Percentiles rank a stretch among this genome's conserved stretches.
phyloP scores from a whole-genome alignment of 768 basidiomycete genomes.

The Mycena rebaudengoi region DNA sequence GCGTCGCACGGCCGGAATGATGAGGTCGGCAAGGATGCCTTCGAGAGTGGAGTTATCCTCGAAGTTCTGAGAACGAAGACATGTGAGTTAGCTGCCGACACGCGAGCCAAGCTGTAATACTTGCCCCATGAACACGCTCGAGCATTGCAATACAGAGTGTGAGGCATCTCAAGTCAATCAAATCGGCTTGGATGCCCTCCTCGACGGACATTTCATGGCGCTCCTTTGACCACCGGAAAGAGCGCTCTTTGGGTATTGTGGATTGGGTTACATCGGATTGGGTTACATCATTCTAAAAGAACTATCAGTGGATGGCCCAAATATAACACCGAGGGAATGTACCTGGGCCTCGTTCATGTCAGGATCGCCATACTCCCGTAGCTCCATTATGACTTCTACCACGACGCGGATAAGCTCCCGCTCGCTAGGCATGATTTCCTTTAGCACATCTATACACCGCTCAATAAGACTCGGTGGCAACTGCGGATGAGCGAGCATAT shows the following conservation, averaged over 20 bases:
- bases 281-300: conserved; percentile 32
- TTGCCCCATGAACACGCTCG: conserved; percentile 89
- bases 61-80: conserved; percentile 63
- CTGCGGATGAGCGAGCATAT: conserved; percentile 86
- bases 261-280: conserved; percentile 37
- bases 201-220: conserved; percentile 71
- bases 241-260: conserved; percentile 26
- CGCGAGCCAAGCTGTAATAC: conserved; percentile 40
- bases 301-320: neutral
- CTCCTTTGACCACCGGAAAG: conserved; percentile 47
- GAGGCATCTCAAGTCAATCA: conserved; percentile 84
- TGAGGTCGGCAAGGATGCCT: conserved; percentile 84
- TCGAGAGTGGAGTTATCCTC: conserved; percentile 84
- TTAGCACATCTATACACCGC: conserved; percentile 85
- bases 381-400: conserved; percentile 84
- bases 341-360: conserved; percentile 45
- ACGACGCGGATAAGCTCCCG: conserved; percentile 88
- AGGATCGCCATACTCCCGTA: conserved; percentile 59
- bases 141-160: conserved; percentile 87
- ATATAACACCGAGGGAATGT: conserved; percentile 20
- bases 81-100: conserved; percentile 25
- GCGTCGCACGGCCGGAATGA: conserved; percentile 89
- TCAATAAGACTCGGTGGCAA: conserved; percentile 84
- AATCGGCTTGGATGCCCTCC: conserved; percentile 69
- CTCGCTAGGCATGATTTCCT: conserved; percentile 84